phyloP scores from a whole-genome alignment of 805 yeast genomes.

The Kodamaea fukazawae region DNA sequence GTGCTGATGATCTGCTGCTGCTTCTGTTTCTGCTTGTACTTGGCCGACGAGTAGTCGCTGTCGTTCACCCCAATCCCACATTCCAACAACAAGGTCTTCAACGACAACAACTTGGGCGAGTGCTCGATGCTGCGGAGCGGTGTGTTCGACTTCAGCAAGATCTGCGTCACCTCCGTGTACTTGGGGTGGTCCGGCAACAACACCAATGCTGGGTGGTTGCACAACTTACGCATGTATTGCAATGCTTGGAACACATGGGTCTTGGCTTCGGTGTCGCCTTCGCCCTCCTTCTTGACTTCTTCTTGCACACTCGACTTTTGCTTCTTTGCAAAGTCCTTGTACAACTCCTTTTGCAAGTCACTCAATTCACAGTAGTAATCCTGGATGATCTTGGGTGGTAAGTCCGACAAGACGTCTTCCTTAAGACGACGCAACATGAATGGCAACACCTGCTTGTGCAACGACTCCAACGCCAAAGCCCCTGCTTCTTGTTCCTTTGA shows the following conservation, averaged over 20 bases:
- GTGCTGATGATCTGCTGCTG: slow-evolving; percentile 39
- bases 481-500: slow-evolving; percentile 97
- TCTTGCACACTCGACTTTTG: slow-evolving; percentile 71
- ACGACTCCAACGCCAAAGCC: slow-evolving; percentile 89
- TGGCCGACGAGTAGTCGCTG: slow-evolving; percentile 30
- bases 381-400: slow-evolving; percentile 97
- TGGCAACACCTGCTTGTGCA: slow-evolving; percentile 95
- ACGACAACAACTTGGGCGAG: slow-evolving; percentile 86
- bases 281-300: slow-evolving; percentile 46
- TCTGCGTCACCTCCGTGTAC: slow-evolving; percentile 60
- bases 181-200: slow-evolving; percentile 82
- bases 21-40: slow-evolving; percentile 31
- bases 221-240: slow-evolving; percentile 94
- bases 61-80: slow-evolving; percentile 80
- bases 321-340: slow-evolving; percentile 83
- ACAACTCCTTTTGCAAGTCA: slow-evolving; percentile 81
- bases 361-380: slow-evolving; percentile 97
- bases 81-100: slow-evolving; percentile 75
- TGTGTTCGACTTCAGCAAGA: slow-evolving; percentile 52
- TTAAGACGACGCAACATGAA: slow-evolving; percentile 93
- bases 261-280: slow-evolving; percentile 51
- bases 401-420: slow-evolving; percentile 91
- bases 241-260: slow-evolving; percentile 96
- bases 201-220: slow-evolving; percentile 95
- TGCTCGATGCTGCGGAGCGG: slow-evolving; percentile 66